phyloP scores from a whole-genome alignment of 306 rosid species.

The Prunus padus region DNA sequence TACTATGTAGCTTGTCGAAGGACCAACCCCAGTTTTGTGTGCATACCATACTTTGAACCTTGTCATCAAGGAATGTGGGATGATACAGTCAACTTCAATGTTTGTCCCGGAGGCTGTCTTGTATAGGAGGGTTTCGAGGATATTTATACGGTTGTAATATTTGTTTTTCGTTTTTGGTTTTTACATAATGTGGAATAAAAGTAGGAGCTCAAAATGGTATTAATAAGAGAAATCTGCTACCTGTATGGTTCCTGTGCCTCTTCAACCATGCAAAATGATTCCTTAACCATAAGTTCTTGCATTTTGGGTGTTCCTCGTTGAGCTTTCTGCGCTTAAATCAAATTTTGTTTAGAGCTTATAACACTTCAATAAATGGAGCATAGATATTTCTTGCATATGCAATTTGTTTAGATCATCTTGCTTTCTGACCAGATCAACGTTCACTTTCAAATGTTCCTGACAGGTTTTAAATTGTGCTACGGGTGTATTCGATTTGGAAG shows the following conservation, averaged over 20 bases:
- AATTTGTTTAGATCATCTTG: no score
- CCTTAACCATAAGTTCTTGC: not conserved
- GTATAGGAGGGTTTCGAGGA: conserved; percentile 45
- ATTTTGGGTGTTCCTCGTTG: not conserved
- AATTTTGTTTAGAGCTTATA: not conserved
- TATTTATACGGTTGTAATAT: conserved; percentile 6
- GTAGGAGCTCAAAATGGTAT: not conserved
- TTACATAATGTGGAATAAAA: not conserved
- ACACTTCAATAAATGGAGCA: not conserved
- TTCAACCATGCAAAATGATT: no score
- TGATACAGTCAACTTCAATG: conserved; percentile 31
- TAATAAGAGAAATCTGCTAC: not conserved
- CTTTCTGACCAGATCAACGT: not conserved
- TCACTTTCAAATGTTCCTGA: no score
- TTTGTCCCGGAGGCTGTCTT: conserved; percentile 44
- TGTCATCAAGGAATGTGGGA: conserved; percentile 28
- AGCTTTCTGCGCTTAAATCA: not conserved
- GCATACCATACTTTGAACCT: conserved; percentile 18
- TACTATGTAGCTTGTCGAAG: not conserved
- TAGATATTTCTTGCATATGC: not conserved
- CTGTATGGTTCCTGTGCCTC: not conserved
- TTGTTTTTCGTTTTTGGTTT: not conserved
- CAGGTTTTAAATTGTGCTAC: no score
- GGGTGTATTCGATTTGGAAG: no score
- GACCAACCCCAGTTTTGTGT: conserved; percentile 28